Evolutionary conservation across 176 grass and related monocot genomes (phyloP).

Genomic region (Chrysopogon serrulatus): DNA sequence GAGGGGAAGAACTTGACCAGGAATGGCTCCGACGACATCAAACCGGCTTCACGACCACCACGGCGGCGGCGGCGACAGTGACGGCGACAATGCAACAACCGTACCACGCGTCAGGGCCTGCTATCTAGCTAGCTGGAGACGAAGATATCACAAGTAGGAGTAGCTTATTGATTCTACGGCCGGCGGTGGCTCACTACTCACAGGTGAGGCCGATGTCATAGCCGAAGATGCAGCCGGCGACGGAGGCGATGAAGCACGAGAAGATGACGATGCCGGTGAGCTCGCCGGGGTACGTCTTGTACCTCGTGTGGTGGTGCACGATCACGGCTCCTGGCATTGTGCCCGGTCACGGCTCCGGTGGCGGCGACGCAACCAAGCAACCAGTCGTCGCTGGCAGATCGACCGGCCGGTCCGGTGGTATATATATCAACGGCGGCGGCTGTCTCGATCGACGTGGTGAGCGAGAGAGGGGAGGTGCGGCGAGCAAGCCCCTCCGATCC

Average conservation of each 20-base stretch:
- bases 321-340: slow-evolving; percentile 49
- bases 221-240: slow-evolving; percentile 55
- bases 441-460: not conserved
- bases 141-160: too few species aligned
- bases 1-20: slow-evolving; percentile 46
- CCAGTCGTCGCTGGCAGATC: not conserved
- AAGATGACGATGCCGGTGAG: slow-evolving; percentile 46
- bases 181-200: not conserved
- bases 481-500: slow-evolving; percentile 12
- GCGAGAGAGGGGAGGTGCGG: not conserved
- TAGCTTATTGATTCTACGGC: too few species aligned
- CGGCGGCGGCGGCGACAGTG: not conserved
- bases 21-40: slow-evolving; percentile 49
- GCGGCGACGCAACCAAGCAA: not conserved
- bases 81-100: not conserved
- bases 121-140: not conserved
- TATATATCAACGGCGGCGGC: not conserved
- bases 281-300: slow-evolving; percentile 56
- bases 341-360: not conserved
- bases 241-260: slow-evolving; percentile 45
- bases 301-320: slow-evolving; percentile 45
- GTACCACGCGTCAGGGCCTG: not conserved
- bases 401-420: not conserved
- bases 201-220: slow-evolving; percentile 51
- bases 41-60: slow-evolving; percentile 13